phyloP scores from a whole-genome alignment of 352 stramenopile species.

The Pythium sukuiense region DNA sequence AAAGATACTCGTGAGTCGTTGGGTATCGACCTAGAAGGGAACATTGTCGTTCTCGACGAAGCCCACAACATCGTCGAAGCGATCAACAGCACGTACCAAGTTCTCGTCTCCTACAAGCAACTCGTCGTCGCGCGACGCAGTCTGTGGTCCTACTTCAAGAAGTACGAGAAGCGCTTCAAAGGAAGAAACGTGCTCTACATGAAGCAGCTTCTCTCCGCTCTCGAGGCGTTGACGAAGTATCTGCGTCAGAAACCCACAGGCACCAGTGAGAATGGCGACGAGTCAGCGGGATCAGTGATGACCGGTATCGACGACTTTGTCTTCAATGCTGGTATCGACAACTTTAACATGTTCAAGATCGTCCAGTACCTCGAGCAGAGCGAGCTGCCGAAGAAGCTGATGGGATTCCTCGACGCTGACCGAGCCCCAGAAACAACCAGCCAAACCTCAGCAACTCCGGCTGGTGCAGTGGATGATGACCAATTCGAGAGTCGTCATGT shows the following conservation, averaged over 20 bases:
- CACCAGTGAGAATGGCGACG: conserved; percentile 17
- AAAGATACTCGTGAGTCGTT: conserved; percentile 89
- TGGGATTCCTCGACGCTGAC: conserved; percentile 72
- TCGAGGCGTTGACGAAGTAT: conserved; percentile 80
- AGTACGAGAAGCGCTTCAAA: conserved; percentile 87
- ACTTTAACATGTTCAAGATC: conserved; percentile 92
- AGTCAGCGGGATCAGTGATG: conserved; percentile 46
- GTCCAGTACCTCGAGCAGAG: conserved; percentile 79
- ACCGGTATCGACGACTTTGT: conserved; percentile 87
- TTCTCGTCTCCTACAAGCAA: conserved; percentile 73
- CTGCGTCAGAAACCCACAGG: conserved; percentile 37
- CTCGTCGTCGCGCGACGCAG: conserved; percentile 66
- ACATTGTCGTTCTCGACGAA: conserved; percentile 98
- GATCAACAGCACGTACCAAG: conserved; percentile 91
- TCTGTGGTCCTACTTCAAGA: conserved; percentile 87
- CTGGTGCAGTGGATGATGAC: conserved; percentile 33
- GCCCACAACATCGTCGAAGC: conserved; percentile 99
- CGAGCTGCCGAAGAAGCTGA: conserved; percentile 79
- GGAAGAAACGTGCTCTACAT: conserved; percentile 89
- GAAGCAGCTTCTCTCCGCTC: conserved; percentile 81
- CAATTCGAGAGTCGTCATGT: conserved; percentile 71
- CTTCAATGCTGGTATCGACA: conserved; percentile 73
- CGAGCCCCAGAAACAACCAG: background rate
- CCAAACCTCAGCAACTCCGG: conserved; percentile 1
- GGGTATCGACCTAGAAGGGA: conserved; percentile 82